Evolutionary conservation across 352 stramenopile genomes (phyloP).

Genomic region (Peronospora farinosa): DNA sequence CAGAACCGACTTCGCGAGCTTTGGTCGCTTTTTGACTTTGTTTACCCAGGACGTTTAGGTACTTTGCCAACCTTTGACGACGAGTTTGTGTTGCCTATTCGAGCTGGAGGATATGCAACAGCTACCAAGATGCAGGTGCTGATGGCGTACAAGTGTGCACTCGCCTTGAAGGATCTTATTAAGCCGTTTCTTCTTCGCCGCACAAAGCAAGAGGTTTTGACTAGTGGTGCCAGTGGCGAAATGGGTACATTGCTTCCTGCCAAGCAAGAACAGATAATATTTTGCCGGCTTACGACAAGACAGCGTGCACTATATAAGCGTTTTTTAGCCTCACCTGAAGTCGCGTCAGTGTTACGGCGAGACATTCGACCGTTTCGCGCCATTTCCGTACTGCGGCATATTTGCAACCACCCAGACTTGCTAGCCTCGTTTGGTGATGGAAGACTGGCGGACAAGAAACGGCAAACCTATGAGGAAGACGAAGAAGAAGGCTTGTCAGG

Average conservation of each 20-base stretch:
- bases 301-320: slow-evolving; percentile 90
- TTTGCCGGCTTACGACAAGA: slow-evolving; percentile 88
- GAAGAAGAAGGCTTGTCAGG: slow-evolving; percentile 15
- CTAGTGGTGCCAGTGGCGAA: slow-evolving; percentile 21
- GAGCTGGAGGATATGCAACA: slow-evolving; percentile 89
- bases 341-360: slow-evolving; percentile 83
- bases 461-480: slow-evolving; percentile 25
- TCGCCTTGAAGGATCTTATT: slow-evolving; percentile 95
- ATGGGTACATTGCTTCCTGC: slow-evolving; percentile 71
- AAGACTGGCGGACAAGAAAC: slow-evolving; percentile 23
- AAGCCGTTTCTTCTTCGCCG: slow-evolving; percentile 93
- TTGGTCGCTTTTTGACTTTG: slow-evolving; percentile 99
- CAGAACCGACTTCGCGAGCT: slow-evolving; percentile 95
- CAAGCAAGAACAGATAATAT: slow-evolving; percentile 98
- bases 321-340: slow-evolving; percentile 89
- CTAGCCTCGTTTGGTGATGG: slow-evolving; percentile 61
- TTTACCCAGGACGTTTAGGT: slow-evolving; percentile 95
- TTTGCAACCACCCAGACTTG: slow-evolving; percentile 98
- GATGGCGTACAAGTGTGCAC: slow-evolving; percentile 94
- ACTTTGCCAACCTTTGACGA: slow-evolving; percentile 96
- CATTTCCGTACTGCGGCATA: slow-evolving; percentile 94
- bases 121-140: slow-evolving; percentile 92
- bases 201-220: slow-evolving; percentile 92
- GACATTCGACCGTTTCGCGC: slow-evolving; percentile 86
- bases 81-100: slow-evolving; percentile 96